These are phyloP conservation scores for Cladosporium colombiae DNA, from an alignment of 2,329 filamentous ascomycete species.

Conservation along the genomic window DNA sequence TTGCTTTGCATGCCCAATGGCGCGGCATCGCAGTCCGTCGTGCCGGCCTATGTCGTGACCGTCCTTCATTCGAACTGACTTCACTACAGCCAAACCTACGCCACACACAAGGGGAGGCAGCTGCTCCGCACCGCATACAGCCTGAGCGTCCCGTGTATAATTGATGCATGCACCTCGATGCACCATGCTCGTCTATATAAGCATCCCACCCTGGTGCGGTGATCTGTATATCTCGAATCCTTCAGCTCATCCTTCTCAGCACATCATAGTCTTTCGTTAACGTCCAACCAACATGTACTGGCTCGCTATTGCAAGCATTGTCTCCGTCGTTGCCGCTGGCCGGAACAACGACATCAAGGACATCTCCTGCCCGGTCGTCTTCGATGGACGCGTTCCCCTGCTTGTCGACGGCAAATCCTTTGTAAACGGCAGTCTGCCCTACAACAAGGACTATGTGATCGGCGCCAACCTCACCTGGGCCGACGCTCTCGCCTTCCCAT, in stretches of 20 bases:
- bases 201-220: background rate
- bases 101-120: background rate
- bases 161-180: background rate
- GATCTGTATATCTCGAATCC: background rate
- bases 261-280: background rate
- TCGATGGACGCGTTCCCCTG: conserved; percentile 49
- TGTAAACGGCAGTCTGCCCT: conserved; percentile 47
- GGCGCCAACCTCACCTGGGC: conserved; percentile 56
- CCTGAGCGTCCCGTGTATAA: background rate
- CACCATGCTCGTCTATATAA: background rate
- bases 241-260: background rate
- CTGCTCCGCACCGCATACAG: background rate
- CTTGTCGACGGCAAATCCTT: conserved; percentile 44
- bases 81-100: background rate
- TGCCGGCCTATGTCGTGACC: background rate
- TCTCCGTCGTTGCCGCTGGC: background rate
- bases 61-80: background rate
- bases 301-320: background rate
- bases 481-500: conserved; percentile 52
- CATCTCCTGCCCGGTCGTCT: conserved; percentile 8
- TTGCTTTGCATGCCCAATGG: background rate
- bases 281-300: background rate
- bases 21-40: background rate
- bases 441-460: conserved; percentile 55
- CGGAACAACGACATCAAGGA: background rate